Evolutionary conservation across 2,329 filamentous ascomycete species (phyloP), one percentile per base, ranked within the genome.

Genomic region (Cladosporium halotolerans): DNA sequence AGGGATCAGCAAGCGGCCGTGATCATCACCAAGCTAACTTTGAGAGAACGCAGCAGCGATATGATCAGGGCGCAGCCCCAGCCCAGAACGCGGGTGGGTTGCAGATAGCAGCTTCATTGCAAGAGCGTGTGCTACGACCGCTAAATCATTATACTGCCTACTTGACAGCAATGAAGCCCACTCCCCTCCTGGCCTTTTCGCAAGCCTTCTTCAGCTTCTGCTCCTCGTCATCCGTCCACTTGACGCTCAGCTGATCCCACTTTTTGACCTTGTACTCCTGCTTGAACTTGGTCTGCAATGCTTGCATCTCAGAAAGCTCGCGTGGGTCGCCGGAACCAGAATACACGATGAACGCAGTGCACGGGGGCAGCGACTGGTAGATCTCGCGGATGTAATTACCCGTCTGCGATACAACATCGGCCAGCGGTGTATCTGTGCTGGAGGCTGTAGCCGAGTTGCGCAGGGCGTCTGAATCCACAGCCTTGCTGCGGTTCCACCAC

Each of bases 141-240:
- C 23, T 28, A 28, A 5, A 28, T 28, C 23, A 28, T 28, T 28
- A 7, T 28, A 28, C 23, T 28, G 23, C 57, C 71, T 66, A 83
- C 68, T 81, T 83, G 19, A 84, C 75, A 59, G 72, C 73, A 60
- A 84, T 72, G 57, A 85, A 81, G 1, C 78, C 81, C 55, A 82
- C 72, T 0, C 82, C 81, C 50, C 76, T 73, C 52, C 81, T 76
- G 3, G 82, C 82, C 52, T 68, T 72, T 60, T 78, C 73, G 61
- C 77, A 80, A 1, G 82, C 82, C 54, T 66, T 70, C 58, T 77
- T 77, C 50, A 85, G 64, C 41, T 75, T 76, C 66, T 84, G 81
- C 58, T 83, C 79, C 63, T 85, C 82, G 2, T 70, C 72, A 68
- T 85, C 82, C 16, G 82, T 84, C 82, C 82, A 85, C 61, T 81